phyloP scores from a whole-genome alignment of 2,329 filamentous ascomycete genomes.

The Xylariaceae sp. region DNA sequence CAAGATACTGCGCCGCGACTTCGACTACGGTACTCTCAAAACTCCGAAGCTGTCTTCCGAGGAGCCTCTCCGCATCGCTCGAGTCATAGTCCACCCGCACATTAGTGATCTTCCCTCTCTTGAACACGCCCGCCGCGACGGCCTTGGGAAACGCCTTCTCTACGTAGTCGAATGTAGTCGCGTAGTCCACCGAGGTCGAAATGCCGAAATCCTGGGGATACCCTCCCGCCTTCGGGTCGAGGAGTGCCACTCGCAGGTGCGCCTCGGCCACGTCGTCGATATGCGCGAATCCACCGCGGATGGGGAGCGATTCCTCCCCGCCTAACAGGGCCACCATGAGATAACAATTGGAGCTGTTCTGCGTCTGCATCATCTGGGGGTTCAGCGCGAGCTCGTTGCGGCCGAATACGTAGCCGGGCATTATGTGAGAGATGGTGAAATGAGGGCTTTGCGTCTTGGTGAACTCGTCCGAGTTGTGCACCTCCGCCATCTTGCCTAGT shows the following conservation, averaged over 20 bases:
- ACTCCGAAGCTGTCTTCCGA: constrained; percentile 18
- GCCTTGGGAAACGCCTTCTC: constrained; percentile 26
- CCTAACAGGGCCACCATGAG: constrained; percentile 25
- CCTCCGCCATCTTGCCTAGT: constrained; percentile 22
- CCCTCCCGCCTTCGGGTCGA: constrained; percentile 9
- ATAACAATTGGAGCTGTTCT: constrained; percentile 32
- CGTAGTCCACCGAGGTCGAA: constrained; percentile 23
- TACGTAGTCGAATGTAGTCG: constrained; percentile 21
- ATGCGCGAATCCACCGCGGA: constrained; percentile 21
- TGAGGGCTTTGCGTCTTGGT: constrained; percentile 21
- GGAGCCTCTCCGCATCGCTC: constrained; percentile 15
- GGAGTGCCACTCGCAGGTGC: constrained; percentile 23
- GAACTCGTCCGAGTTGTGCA: constrained; percentile 26
- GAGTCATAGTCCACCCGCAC: constrained; percentile 22
- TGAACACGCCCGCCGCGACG: constrained; percentile 26
- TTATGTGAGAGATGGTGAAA: constrained; percentile 28
- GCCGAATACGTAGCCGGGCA: constrained; percentile 30
- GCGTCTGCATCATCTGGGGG: constrained; percentile 22
- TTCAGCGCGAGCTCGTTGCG: constrained; percentile 29
- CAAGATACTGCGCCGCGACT: constrained; percentile 27
- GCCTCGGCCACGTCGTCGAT: constrained; percentile 27
- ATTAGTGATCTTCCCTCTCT: constrained; percentile 18
- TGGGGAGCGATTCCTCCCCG: constrained; percentile 19
- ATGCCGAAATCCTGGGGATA: constrained; percentile 20
- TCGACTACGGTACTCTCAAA: constrained; percentile 24